These are phyloP conservation scores for Nemania serpens DNA, from an alignment of 2,329 filamentous ascomycete species.

Conservation along the genomic window DNA sequence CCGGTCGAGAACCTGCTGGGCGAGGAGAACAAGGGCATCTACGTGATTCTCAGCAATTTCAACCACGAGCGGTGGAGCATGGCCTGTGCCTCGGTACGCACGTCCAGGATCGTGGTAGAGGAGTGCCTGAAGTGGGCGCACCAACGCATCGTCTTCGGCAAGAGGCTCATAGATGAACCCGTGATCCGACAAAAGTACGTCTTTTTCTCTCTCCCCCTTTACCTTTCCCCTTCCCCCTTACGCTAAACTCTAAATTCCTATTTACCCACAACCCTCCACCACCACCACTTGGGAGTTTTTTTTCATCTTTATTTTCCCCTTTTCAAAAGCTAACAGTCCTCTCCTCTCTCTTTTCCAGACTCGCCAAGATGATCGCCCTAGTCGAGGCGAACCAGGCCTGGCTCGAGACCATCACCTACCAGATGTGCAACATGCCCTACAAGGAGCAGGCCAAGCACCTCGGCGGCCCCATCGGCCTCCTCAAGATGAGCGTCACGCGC, in stretches of 20 bases:
- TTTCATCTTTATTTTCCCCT: too few species aligned
- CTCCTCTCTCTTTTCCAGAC: conserved; percentile 46
- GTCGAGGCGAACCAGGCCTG: conserved; percentile 83
- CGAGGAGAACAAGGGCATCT: conserved; percentile 83
- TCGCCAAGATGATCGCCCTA: conserved; percentile 85
- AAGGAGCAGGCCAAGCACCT: conserved; percentile 74
- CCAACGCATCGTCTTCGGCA: conserved; percentile 83
- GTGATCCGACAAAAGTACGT: conserved; percentile 78
- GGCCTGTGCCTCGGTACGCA: conserved; percentile 67
- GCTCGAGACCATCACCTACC: conserved; percentile 83
- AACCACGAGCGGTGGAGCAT: conserved; percentile 86
- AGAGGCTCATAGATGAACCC: conserved; percentile 80
- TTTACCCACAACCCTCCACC: too few species aligned
- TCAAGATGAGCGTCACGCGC: conserved; percentile 79
- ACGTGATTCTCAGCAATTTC: conserved; percentile 84
- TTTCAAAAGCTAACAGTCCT: background rate
- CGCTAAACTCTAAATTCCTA: too few species aligned
- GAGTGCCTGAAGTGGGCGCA: conserved; percentile 89
- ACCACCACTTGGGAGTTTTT: background rate
- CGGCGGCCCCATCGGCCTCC: conserved; percentile 78
- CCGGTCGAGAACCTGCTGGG: conserved; percentile 78
- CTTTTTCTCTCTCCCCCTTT: conserved; percentile 13
- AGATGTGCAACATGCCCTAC: conserved; percentile 87
- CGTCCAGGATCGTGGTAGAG: conserved; percentile 72
- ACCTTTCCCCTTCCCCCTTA: too few species aligned